A percentile compares a stretch with the other conserved stretches of the same genome.
phyloP scores from a whole-genome alignment of 2,329 filamentous ascomycete genomes.

The Aspergillus fischeri region DNA sequence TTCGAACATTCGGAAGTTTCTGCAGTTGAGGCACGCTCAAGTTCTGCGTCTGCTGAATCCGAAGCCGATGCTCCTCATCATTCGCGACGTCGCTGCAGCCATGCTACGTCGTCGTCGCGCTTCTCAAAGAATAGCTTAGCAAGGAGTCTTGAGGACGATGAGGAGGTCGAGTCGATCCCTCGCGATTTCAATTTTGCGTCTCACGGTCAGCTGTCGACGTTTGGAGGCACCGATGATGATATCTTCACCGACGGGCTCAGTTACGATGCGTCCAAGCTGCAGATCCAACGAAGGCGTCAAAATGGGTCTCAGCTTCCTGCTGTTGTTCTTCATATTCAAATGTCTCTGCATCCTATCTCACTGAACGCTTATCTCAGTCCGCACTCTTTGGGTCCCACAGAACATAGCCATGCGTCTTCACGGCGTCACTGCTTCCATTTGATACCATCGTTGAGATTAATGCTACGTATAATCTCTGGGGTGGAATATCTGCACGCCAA shows the following conservation, averaged over 20 bases:
- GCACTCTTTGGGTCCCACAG: slow-evolving; percentile 18
- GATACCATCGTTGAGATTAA: slow-evolving; percentile 52
- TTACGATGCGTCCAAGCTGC: slow-evolving; percentile 31
- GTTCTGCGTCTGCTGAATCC: slow-evolving; percentile 15
- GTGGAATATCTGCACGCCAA: slow-evolving; percentile 61
- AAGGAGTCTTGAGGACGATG: slow-evolving; percentile 40
- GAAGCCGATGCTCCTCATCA: slow-evolving; percentile 14
- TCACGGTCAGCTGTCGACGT: slow-evolving; percentile 31
- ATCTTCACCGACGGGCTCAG: slow-evolving; percentile 42
- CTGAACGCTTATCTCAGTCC: slow-evolving; percentile 56
- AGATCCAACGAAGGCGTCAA: slow-evolving; percentile 22
- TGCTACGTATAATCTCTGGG: slow-evolving; percentile 59
- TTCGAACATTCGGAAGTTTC: slow-evolving; percentile 37
- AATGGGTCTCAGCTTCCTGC: slow-evolving; percentile 27
- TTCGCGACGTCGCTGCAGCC: slow-evolving; percentile 26
- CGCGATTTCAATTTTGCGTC: slow-evolving; percentile 35
- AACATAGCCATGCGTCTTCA: slow-evolving; percentile 12
- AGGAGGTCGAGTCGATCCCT: slow-evolving; percentile 49
- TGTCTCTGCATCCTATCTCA: slow-evolving; percentile 62
- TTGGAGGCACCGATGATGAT: slow-evolving; percentile 32
- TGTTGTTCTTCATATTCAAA: slow-evolving; percentile 62
- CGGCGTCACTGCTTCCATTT: slow-evolving; percentile 61
- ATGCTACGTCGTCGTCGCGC: slow-evolving; percentile 38
- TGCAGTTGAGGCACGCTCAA: slow-evolving; percentile 17
- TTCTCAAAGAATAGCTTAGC: slow-evolving; percentile 39